phyloP scores from a whole-genome alignment of 768 basidiomycete genomes.

The Ephemerocybe angulata region DNA sequence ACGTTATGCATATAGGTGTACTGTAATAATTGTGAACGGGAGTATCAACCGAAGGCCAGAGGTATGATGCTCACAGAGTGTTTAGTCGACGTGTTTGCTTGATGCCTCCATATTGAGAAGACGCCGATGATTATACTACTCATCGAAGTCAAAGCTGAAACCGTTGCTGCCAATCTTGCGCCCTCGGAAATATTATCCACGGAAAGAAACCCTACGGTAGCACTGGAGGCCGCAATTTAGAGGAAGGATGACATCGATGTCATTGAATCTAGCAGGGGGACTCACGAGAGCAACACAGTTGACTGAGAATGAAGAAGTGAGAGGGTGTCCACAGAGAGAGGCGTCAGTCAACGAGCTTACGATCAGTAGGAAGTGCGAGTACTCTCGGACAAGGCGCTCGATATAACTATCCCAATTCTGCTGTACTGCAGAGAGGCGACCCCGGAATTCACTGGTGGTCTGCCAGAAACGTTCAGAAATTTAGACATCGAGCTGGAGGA shows the following conservation, averaged over 20 bases:
- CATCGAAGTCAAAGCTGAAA: constrained; percentile 48
- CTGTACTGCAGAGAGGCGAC: constrained; percentile 45
- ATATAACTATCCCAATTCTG: constrained; percentile 49
- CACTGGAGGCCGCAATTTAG: constrained; percentile 25
- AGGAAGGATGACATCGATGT: background rate
- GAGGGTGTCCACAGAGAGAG: background rate
- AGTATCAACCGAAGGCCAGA: background rate
- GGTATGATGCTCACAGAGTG: constrained; percentile 36
- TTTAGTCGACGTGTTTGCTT: constrained; percentile 40
- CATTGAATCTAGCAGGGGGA: constrained; percentile 1
- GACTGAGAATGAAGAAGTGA: constrained; percentile 30
- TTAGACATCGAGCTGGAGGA: background rate
- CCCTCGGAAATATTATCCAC: constrained; percentile 37
- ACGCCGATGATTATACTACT: constrained; percentile 54
- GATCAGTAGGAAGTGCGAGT: constrained; percentile 53
- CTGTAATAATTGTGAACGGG: constrained; percentile 23
- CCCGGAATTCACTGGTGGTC: constrained; percentile 45
- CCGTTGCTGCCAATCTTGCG: constrained; percentile 35
- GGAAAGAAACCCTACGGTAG: constrained; percentile 47
- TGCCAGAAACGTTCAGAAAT: constrained; percentile 9
- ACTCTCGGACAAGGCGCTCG: constrained; percentile 48
- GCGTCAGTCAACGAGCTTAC: constrained; percentile 36
- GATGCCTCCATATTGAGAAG: constrained; percentile 56
- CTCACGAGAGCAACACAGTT: constrained; percentile 52
- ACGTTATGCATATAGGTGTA: constrained; percentile 55